These are phyloP conservation scores for Endothia cerciana DNA, from an alignment of 2,329 filamentous ascomycete species.

Conservation along the genomic window DNA sequence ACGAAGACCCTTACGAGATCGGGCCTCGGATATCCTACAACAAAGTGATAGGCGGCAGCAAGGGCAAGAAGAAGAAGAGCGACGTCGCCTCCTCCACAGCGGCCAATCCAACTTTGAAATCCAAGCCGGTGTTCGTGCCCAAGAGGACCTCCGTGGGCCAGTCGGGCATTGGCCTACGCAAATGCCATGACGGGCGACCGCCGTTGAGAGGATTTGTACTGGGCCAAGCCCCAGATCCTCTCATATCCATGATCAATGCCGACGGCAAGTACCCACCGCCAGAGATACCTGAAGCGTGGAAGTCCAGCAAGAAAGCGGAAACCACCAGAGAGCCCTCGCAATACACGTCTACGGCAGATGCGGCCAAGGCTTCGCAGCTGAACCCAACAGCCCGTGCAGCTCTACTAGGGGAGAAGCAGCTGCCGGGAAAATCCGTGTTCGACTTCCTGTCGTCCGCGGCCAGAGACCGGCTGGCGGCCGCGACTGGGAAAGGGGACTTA, in stretches of 20 bases:
- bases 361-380: constrained; percentile 75
- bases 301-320: constrained; percentile 57
- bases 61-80: constrained; percentile 74
- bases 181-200: constrained; percentile 81
- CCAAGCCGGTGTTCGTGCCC: constrained; percentile 76
- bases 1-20: constrained; percentile 92
- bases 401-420: constrained; percentile 76
- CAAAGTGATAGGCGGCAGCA: constrained; percentile 77
- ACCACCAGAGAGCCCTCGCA: constrained; percentile 35
- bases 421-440: constrained; percentile 94
- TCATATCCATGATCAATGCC: constrained; percentile 48
- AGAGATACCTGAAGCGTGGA: constrained; percentile 74
- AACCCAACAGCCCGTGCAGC: constrained; percentile 78
- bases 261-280: constrained; percentile 64
- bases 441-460: constrained; percentile 83
- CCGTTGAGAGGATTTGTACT: constrained; percentile 82
- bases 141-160: constrained; percentile 57
- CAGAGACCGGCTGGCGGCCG: constrained; percentile 74
- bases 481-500: constrained; percentile 75
- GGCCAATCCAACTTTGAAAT: constrained; percentile 65
- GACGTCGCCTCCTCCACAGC: constrained; percentile 50
- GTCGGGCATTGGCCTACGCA: constrained; percentile 56
- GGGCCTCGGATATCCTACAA: constrained; percentile 91
- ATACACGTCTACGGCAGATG: constrained; percentile 73
- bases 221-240: constrained; percentile 54